Percentiles rank a stretch among this genome's conserved stretches.
phyloP scores from a whole-genome alignment of 495 filamentous ascomycete species.

The Achaetomiella virescens region DNA sequence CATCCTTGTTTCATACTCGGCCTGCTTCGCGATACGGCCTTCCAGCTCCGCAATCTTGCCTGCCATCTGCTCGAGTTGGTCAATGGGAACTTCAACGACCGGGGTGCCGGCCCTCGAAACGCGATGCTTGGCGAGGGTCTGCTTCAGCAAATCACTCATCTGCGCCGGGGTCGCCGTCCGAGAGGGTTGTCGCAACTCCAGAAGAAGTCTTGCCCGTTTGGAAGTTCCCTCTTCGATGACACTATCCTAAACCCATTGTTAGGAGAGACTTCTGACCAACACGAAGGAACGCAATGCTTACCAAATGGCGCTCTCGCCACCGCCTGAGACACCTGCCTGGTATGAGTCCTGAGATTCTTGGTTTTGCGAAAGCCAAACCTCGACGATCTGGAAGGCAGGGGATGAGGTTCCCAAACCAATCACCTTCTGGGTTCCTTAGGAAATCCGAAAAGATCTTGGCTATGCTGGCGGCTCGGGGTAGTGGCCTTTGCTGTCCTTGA shows the following conservation, averaged over 20 bases:
- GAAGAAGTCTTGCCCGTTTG: slow-evolving; percentile 19
- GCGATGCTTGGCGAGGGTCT: slow-evolving; percentile 12
- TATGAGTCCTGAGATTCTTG: slow-evolving; percentile 6
- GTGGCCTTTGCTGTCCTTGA: neutral
- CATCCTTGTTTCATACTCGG: slow-evolving; percentile 17
- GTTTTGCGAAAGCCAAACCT: slow-evolving; percentile 24
- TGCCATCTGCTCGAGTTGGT: slow-evolving; percentile 33
- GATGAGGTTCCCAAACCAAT: slow-evolving; percentile 30
- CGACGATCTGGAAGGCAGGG: slow-evolving; percentile 34
- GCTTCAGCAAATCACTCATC: slow-evolving; percentile 25
- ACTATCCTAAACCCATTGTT: slow-evolving; percentile 21
- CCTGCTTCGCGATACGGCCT: slow-evolving; percentile 20
- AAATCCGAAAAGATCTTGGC: slow-evolving; percentile 34
- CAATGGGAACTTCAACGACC: slow-evolving; percentile 26
- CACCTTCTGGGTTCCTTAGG: slow-evolving; percentile 26
- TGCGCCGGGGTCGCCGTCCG: slow-evolving; percentile 7
- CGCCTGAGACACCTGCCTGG: slow-evolving; percentile 2
- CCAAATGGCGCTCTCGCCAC: slow-evolving; percentile 33
- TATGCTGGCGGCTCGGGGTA: slow-evolving; percentile 24
- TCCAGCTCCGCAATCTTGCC: slow-evolving; percentile 30
- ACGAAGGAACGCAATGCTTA: slow-evolving; percentile 19
- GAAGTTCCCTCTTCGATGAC: slow-evolving; percentile 20
- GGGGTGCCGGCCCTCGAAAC: neutral
- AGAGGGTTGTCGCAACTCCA: slow-evolving; percentile 9
- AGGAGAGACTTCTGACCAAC: neutral